Evolutionary conservation across 306 rosid genomes (phyloP).

Genomic region (Pyrus pyrifolia): DNA sequence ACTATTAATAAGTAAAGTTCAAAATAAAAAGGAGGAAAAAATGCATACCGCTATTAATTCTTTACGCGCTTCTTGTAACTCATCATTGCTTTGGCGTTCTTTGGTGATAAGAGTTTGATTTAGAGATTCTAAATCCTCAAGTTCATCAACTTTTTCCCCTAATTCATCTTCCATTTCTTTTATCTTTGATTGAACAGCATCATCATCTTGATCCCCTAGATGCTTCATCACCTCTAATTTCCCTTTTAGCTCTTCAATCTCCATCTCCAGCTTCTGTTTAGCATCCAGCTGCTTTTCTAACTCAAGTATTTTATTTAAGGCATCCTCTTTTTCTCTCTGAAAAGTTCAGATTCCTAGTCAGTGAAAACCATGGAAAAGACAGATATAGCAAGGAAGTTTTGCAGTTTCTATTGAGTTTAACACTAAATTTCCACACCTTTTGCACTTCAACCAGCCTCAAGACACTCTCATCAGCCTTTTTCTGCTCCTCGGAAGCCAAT

Average conservation of each 20-base stretch:
- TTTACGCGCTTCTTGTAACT: slow-evolving; percentile 86
- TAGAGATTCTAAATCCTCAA: slow-evolving; percentile 40
- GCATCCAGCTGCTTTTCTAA: slow-evolving; percentile 84
- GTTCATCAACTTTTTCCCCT: slow-evolving; percentile 41
- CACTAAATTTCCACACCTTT: slow-evolving; percentile 42
- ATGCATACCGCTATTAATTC: slow-evolving; percentile 43
- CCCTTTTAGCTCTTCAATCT: slow-evolving; percentile 85
- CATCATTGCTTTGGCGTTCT: slow-evolving; percentile 95
- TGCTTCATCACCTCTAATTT: slow-evolving; percentile 91
- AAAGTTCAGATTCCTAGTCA: slow-evolving; percentile 18
- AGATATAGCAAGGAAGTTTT: not conserved
- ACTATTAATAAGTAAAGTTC: not conserved
- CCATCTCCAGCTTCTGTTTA: slow-evolving; percentile 91
- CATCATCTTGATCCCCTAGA: slow-evolving; percentile 88
- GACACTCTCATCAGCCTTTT: slow-evolving; percentile 75
- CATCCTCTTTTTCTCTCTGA: slow-evolving; percentile 87
- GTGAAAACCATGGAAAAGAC: not conserved
- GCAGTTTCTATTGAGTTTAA: slow-evolving; percentile 9
- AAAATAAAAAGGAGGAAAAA: slow-evolving; percentile 1
- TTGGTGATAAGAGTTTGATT: slow-evolving; percentile 55
- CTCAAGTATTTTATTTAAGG: slow-evolving; percentile 64
- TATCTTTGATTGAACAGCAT: slow-evolving; percentile 65
- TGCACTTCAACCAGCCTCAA: slow-evolving; percentile 80
- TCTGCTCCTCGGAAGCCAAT: slow-evolving; percentile 79
- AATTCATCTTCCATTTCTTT: slow-evolving; percentile 68